A percentile compares a stretch with the other conserved stretches of the same genome.
phyloP scores from a whole-genome alignment of 192 early-diverging fungal genomes.

The Physocladia obscura region DNA sequence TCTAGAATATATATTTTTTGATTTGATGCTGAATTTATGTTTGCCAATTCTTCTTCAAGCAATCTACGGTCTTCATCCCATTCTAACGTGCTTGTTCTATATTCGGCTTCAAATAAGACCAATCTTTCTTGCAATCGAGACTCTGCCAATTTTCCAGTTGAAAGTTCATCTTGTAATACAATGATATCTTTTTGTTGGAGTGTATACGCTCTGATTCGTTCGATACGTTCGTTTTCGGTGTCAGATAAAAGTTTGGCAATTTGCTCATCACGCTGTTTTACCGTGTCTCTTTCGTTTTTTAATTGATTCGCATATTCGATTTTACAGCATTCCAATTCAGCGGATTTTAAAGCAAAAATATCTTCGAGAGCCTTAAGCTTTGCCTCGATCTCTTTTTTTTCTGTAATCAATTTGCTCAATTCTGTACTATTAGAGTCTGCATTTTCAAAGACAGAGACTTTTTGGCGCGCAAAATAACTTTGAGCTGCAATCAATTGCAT shows the following conservation, averaged over 20 bases:
- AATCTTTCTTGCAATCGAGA: neutral
- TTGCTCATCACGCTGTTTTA: neutral
- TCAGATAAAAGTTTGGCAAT: neutral
- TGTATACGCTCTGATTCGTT: neutral
- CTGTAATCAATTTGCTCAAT: neutral
- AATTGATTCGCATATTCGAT: neutral
- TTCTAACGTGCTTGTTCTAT: neutral
- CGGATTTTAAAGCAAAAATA: neutral
- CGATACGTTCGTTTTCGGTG: neutral
- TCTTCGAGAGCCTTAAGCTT: neutral
- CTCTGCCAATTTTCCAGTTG: neutral
- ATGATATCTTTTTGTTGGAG: neutral
- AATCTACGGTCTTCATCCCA: neutral
- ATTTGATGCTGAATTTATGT: neutral
- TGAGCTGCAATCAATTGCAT: neutral
- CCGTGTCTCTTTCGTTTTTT: neutral
- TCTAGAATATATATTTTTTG: neutral
- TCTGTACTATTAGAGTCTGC: neutral
- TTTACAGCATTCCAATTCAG: neutral
- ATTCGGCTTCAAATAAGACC: conserved; percentile 1
- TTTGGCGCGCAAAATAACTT: neutral
- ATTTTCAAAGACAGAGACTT: neutral
- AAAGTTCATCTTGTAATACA: neutral
- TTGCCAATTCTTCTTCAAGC: neutral
- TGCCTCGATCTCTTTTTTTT: neutral